phyloP scores from a whole-genome alignment of 495 filamentous ascomycete species.

The Talaromyces nanjingensis region DNA sequence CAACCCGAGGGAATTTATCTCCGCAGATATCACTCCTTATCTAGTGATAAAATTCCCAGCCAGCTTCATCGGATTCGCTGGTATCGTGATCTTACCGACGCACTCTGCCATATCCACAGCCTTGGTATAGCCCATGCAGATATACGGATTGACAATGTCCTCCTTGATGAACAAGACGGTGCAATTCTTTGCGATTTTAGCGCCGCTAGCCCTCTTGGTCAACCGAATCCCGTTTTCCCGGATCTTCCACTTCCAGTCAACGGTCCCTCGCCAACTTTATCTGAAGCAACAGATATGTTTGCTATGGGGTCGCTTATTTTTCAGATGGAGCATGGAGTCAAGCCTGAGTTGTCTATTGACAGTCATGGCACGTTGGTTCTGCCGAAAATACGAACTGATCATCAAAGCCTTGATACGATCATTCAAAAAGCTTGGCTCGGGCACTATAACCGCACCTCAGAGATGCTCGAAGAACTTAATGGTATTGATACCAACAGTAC shows the following conservation, averaged over 20 bases:
- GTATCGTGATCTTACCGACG: slow-evolving; percentile 15
- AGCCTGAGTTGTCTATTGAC: slow-evolving; percentile 15
- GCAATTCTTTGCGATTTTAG: slow-evolving; percentile 22
- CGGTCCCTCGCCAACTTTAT: slow-evolving; percentile 16
- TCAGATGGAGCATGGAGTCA: slow-evolving; percentile 16
- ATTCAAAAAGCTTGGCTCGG: slow-evolving; percentile 20
- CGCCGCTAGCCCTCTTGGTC: slow-evolving; percentile 16
- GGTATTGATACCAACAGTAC: slow-evolving; percentile 7
- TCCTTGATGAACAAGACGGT: slow-evolving; percentile 12
- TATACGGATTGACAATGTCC: slow-evolving; percentile 17
- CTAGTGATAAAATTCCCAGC: slow-evolving; percentile 9
- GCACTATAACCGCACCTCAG: slow-evolving; percentile 16
- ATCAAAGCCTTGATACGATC: slow-evolving; percentile 15
- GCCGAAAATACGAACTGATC: slow-evolving; percentile 14
- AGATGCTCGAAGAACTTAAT: slow-evolving; percentile 16
- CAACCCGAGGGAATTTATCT: slow-evolving; percentile 18
- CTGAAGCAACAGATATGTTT: slow-evolving; percentile 20
- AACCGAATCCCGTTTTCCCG: slow-evolving; percentile 15
- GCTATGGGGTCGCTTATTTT: slow-evolving; percentile 20
- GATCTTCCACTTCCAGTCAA: slow-evolving; percentile 18
- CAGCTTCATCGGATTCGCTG: slow-evolving; percentile 12
- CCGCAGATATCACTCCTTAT: slow-evolving; percentile 14
- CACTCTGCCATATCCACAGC: slow-evolving; percentile 15
- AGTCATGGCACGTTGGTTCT: slow-evolving; percentile 14
- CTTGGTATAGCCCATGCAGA: slow-evolving; percentile 16